Base-by-base conservation (phyloP, 805 yeast species). In the Yarrowia osloensis region DNA sequence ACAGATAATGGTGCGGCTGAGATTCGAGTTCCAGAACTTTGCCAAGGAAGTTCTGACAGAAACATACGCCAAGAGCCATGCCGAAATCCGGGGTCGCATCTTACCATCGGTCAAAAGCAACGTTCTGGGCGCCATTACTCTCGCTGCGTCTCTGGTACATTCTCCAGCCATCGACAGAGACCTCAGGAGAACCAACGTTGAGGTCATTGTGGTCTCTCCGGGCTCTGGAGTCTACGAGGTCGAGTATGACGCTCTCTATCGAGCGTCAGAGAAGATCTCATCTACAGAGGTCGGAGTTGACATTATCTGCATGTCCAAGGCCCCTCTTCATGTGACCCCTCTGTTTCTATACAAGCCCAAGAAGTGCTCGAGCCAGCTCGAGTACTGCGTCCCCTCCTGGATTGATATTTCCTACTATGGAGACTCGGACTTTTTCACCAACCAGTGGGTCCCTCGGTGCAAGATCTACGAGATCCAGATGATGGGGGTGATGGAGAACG, bases 401-500 rank as follows among this genome's bases (percentile, higher is more conserved):
- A 85, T 95, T 72, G 97, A 96, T 74, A 88, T 93, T 15, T 92
- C 97, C 0, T 95, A 89, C 73, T 95, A 96, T 90, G 86, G 84
- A 66, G 90, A 88, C 61, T 75, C 82, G 2, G 79, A 81, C 31
- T 78, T 80, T 59, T 70, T 74, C 77, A 42, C 74, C 72, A 67
- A 79, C 74, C 76, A 77, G 71, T 94, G 98, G 98, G 84, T 88
- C n/a, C 98, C 99, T 0, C 81, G 95, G 39, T 92, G 98, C 76
- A 91, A 91, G 72, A 93, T 95, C 62, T 94, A 95, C 76, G 98
- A 94, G 73, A 78, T 95, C 21, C 98, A 95, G 75, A 95, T 95
- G 98, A 94, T 94, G 96, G 98, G 98, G 0, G 84, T 95, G 8
- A 91, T 94, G 88, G 98, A 94, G 73, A 91, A 90, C 72, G 97